Evolutionary conservation across 179 eudicot genomes (phyloP).

Genomic region (Silene vulgaris): DNA sequence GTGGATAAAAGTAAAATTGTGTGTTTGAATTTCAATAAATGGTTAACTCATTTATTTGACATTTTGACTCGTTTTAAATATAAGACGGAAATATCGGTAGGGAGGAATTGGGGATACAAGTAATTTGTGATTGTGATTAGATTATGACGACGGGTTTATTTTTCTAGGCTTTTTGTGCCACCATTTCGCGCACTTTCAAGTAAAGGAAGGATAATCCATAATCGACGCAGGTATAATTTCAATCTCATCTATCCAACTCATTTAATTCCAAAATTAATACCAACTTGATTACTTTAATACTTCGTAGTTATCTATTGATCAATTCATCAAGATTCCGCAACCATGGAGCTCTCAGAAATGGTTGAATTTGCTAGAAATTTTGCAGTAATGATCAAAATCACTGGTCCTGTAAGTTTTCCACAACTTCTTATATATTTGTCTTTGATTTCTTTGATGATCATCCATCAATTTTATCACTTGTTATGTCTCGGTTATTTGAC

Average conservation of each 20-base stretch:
- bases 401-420: conserved; percentile 60
- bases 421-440: conserved; percentile 6
- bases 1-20: too few relatives aligned
- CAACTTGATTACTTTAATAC: too few relatives aligned
- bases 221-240: neutral
- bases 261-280: too few relatives aligned
- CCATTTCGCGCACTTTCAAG: neutral
- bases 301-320: neutral
- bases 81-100: too few relatives aligned
- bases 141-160: too few relatives aligned
- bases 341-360: conserved; percentile 67
- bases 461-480: too few relatives aligned
- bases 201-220: neutral
- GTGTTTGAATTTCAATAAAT: too few relatives aligned
- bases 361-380: conserved; percentile 66
- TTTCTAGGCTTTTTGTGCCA: neutral
- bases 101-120: too few relatives aligned
- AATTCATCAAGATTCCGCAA: conserved; percentile 2
- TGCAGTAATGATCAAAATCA: conserved; percentile 68
- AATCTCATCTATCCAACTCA: neutral
- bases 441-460: neutral
- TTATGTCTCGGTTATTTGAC: too few relatives aligned
- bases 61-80: too few relatives aligned
- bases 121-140: too few relatives aligned
- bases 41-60: too few relatives aligned